These are phyloP conservation scores for Byssothecium circinans DNA, from an alignment of 2,329 filamentous ascomycete genomes.

Conservation along the genomic window DNA sequence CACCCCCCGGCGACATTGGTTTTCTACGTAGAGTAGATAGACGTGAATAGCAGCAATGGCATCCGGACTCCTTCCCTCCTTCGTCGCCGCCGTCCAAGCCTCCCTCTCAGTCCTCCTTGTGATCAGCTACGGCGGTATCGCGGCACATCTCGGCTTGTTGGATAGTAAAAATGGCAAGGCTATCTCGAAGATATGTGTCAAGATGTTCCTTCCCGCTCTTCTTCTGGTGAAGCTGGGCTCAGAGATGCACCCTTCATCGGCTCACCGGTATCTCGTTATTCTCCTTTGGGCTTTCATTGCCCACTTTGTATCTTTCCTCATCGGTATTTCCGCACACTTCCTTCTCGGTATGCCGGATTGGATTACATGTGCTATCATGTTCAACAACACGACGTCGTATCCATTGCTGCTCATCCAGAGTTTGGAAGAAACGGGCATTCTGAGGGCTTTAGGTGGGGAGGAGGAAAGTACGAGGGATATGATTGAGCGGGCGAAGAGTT, in stretches of 20 bases:
- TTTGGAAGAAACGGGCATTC: constrained; percentile 58
- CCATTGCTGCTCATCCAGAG: constrained; percentile 55
- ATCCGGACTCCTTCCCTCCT: constrained; percentile 38
- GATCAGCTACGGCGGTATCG: constrained; percentile 54
- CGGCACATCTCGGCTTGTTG: constrained; percentile 52
- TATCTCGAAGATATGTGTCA: constrained; percentile 56
- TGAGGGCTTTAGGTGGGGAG: constrained; percentile 50
- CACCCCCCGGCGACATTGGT: background rate
- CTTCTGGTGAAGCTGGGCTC: constrained; percentile 57
- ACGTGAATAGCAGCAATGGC: constrained; percentile 6
- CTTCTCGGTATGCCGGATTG: constrained; percentile 54
- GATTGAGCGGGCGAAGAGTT: constrained; percentile 63
- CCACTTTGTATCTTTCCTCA: constrained; percentile 51
- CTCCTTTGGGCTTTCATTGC: constrained; percentile 55
- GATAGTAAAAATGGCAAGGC: constrained; percentile 53
- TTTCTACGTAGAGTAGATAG: background rate
- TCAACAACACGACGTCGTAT: constrained; percentile 60
- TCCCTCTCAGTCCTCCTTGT: constrained; percentile 57
- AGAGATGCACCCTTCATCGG: constrained; percentile 52
- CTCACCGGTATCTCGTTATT: constrained; percentile 51
- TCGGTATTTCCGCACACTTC: constrained; percentile 48
- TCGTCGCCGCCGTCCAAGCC: constrained; percentile 57
- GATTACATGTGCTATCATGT: constrained; percentile 57
- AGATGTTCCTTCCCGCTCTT: constrained; percentile 56
- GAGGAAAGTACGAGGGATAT: constrained; percentile 49